Evolutionary conservation across 495 filamentous ascomycete genomes (phyloP).

Genomic region (Elaphomyces granulatus): DNA sequence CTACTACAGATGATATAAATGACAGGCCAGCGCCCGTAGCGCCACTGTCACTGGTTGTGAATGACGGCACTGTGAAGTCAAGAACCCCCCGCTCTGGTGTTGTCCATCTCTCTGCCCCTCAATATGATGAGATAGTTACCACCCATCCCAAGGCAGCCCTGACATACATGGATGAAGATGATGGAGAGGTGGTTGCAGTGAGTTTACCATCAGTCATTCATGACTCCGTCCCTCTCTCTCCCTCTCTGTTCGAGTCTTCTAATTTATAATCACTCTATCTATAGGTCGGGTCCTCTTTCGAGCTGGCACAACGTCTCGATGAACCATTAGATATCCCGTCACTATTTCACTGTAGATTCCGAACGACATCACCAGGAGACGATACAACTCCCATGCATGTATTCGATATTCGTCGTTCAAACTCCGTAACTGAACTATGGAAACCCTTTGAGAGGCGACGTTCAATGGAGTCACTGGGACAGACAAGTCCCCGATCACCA

Average conservation of each 20-base stretch:
- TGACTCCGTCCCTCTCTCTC: too few relatives aligned
- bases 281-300: conserved; percentile 38
- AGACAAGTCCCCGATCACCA: too few relatives aligned
- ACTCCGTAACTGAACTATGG: conserved; percentile 30
- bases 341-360: background rate
- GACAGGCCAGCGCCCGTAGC: too few relatives aligned
- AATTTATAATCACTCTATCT: conserved; percentile 3
- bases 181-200: conserved; percentile 40
- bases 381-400: conserved; percentile 25
- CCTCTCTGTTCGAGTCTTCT: conserved; percentile 4
- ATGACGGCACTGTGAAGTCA: background rate
- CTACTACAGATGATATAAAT: conserved; percentile 5
- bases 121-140: conserved; percentile 36
- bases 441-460: conserved; percentile 12
- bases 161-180: conserved; percentile 41
- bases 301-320: conserved; percentile 36
- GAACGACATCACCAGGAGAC: conserved; percentile 5
- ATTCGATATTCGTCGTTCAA: conserved; percentile 35
- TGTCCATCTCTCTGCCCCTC: conserved; percentile 26
- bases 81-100: conserved; percentile 9
- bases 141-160: conserved; percentile 36
- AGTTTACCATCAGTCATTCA: too few relatives aligned
- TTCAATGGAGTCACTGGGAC: too few relatives aligned
- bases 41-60: too few relatives aligned
- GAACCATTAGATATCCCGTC: conserved; percentile 18